Percentiles rank a stretch among this genome's conserved stretches.
Evolutionary conservation across 768 basidiomycete species (phyloP).

Genomic region (Tulasnella sp.): DNA sequence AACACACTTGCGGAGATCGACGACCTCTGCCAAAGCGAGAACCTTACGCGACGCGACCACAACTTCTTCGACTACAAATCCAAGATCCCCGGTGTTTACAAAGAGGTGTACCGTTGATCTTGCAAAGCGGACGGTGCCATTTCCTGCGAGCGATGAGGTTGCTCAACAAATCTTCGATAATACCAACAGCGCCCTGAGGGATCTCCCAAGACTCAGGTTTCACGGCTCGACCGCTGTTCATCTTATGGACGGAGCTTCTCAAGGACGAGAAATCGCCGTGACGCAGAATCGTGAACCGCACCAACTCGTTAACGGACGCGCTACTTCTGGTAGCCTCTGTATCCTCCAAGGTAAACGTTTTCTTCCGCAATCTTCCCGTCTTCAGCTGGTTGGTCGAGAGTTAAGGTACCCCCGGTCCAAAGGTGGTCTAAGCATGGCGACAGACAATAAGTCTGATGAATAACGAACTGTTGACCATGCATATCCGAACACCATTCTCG

Average conservation of each 20-base stretch:
- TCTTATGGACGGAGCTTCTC: slow-evolving; percentile 1
- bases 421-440: too few relatives aligned
- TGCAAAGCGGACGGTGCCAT: background rate
- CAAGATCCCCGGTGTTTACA: slow-evolving; percentile 2
- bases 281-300: slow-evolving; percentile 16
- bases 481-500: too few relatives aligned
- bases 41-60: slow-evolving; percentile 10
- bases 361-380: too few relatives aligned
- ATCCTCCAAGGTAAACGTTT: too few relatives aligned
- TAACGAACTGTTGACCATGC: too few relatives aligned
- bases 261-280: slow-evolving; percentile 8
- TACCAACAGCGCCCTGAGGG: background rate
- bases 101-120: background rate
- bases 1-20: background rate
- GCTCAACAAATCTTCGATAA: background rate
- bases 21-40: background rate
- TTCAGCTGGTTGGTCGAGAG: too few relatives aligned
- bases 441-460: too few relatives aligned
- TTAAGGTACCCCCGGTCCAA: too few relatives aligned
- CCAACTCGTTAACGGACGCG: too few relatives aligned
- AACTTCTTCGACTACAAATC: slow-evolving; percentile 8
- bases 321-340: too few relatives aligned
- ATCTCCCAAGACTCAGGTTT: slow-evolving; percentile 31
- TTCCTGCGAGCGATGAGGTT: background rate
- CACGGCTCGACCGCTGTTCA: slow-evolving; percentile 32